A percentile compares a stretch with the other conserved stretches of the same genome.
These are phyloP conservation scores for Fistulifera pelliculosa DNA, from an alignment of 108 stramenopile species.

Conservation along the genomic window DNA sequence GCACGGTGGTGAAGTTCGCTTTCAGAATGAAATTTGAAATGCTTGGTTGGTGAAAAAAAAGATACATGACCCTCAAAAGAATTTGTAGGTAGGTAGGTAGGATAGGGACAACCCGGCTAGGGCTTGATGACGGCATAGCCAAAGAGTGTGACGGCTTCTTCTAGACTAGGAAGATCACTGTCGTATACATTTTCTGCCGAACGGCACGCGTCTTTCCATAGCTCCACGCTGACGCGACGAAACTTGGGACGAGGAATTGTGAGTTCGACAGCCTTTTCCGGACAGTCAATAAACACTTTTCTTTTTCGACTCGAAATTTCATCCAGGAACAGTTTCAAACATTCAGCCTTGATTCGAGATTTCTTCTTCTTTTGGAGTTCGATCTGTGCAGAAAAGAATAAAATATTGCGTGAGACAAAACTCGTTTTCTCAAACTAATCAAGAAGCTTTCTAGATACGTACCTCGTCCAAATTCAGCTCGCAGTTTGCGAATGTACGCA, in stretches of 20 bases:
- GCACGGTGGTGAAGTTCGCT: too few relatives aligned
- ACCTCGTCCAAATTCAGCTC: slow-evolving; percentile 25
- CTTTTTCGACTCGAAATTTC: background rate
- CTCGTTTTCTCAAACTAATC: too few relatives aligned
- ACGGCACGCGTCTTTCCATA: slow-evolving; percentile 37
- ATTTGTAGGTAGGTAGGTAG: too few relatives aligned
- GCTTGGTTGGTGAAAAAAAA: background rate
- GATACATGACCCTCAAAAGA: too few relatives aligned
- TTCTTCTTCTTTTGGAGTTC: too few relatives aligned
- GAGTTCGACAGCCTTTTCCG: background rate
- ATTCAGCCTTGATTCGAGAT: background rate
- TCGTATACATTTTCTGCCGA: slow-evolving; percentile 23
- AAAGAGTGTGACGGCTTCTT: slow-evolving; percentile 74
- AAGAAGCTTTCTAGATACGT: too few relatives aligned
- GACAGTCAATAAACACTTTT: background rate
- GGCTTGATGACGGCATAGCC: slow-evolving; percentile 28
- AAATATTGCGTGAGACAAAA: too few relatives aligned
- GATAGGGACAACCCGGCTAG: too few relatives aligned
- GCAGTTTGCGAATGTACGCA: slow-evolving; percentile 30
- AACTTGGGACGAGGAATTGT: slow-evolving; percentile 23
- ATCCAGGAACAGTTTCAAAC: background rate
- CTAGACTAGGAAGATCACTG: slow-evolving; percentile 60
- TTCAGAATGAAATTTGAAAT: too few relatives aligned
- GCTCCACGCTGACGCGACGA: slow-evolving; percentile 26
- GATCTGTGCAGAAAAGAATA: too few relatives aligned